Percentiles rank a stretch among this genome's conserved stretches.
Evolutionary conservation across 495 filamentous ascomycete genomes (phyloP).

Genomic region (Penicillium cosmopolitanum): DNA sequence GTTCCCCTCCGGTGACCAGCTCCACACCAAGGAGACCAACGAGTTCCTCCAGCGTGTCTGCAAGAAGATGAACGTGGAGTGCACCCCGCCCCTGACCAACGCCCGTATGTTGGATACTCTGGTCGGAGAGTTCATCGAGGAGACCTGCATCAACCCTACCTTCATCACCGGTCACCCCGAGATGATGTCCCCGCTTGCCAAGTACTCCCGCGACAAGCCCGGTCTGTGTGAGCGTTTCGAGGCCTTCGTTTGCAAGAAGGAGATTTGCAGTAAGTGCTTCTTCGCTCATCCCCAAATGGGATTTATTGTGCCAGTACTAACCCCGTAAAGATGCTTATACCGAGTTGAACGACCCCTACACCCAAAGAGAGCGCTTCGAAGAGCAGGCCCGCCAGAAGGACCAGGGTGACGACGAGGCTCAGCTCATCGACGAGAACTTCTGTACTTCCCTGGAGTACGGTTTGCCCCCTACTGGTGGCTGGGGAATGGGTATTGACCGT

Average conservation of each 20-base stretch:
- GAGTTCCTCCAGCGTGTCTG: slow-evolving; percentile 82
- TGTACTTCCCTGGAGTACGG: slow-evolving; percentile 83
- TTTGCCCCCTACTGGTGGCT: slow-evolving; percentile 92
- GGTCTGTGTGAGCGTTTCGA: slow-evolving; percentile 97
- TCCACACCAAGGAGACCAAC: slow-evolving; percentile 86
- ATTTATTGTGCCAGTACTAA: slow-evolving; percentile 53
- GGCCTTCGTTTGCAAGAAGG: slow-evolving; percentile 96
- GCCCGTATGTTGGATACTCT: slow-evolving; percentile 98
- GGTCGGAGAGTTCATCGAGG: slow-evolving; percentile 94
- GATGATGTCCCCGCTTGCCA: slow-evolving; percentile 97
- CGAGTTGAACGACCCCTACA: slow-evolving; percentile 96
- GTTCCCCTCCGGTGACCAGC: slow-evolving; percentile 86
- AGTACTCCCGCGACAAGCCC: slow-evolving; percentile 79
- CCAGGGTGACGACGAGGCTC: slow-evolving; percentile 95
- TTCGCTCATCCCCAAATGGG: slow-evolving; percentile 60
- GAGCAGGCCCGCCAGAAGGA: slow-evolving; percentile 96
- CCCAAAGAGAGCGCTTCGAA: slow-evolving; percentile 91
- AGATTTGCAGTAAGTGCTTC: slow-evolving; percentile 62
- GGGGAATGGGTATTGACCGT: slow-evolving; percentile 97
- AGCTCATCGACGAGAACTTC: slow-evolving; percentile 94
- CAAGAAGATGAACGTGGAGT: slow-evolving; percentile 89
- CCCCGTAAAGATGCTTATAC: slow-evolving; percentile 73
- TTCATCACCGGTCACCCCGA: slow-evolving; percentile 94
- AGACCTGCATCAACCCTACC: slow-evolving; percentile 90
- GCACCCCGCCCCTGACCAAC: slow-evolving; percentile 87